phyloP scores from a whole-genome alignment of 176 grass and related monocot genomes.

The Oryza brachyantha region DNA sequence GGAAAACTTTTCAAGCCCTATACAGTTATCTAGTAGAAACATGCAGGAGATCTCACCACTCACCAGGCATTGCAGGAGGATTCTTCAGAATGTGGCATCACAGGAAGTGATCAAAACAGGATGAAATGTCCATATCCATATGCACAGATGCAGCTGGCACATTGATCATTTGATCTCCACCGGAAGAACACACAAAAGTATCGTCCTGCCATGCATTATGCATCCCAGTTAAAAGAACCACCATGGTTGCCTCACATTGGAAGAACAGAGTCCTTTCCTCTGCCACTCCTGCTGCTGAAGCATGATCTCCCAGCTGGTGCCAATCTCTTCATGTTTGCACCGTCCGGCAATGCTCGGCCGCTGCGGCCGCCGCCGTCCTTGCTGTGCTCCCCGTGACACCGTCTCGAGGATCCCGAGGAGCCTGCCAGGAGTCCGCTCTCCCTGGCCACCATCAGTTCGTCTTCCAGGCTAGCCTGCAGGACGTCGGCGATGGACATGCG shows the following conservation, averaged over 20 bases:
- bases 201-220: slow-evolving; percentile 29
- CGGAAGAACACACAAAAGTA: slow-evolving; percentile 17
- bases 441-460: slow-evolving; percentile 59
- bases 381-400: slow-evolving; percentile 43
- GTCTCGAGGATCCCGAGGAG: slow-evolving; percentile 34
- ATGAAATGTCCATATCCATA: slow-evolving; percentile 1
- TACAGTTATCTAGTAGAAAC: slow-evolving; percentile 35
- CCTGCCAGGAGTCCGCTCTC: slow-evolving; percentile 52
- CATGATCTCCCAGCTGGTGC: slow-evolving; percentile 49
- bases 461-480: slow-evolving; percentile 65
- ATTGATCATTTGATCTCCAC: slow-evolving; percentile 35
- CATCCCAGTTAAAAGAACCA: slow-evolving; percentile 27
- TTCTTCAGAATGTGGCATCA: slow-evolving; percentile 12
- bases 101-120: not conserved
- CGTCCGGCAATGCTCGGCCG: slow-evolving; percentile 37
- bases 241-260: slow-evolving; percentile 36
- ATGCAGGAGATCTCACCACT: slow-evolving; percentile 29
- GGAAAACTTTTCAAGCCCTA: not conserved
- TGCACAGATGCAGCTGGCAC: not conserved
- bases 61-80: slow-evolving; percentile 12
- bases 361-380: slow-evolving; percentile 37
- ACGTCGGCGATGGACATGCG: slow-evolving; percentile 72
- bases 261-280: slow-evolving; percentile 53
- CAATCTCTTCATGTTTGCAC: slow-evolving; percentile 52
- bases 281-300: slow-evolving; percentile 54